Percentiles rank a stretch among this genome's conserved stretches.
Conservation (phyloP, 441 rosid genomes). For the Erodium texanum region DNA sequence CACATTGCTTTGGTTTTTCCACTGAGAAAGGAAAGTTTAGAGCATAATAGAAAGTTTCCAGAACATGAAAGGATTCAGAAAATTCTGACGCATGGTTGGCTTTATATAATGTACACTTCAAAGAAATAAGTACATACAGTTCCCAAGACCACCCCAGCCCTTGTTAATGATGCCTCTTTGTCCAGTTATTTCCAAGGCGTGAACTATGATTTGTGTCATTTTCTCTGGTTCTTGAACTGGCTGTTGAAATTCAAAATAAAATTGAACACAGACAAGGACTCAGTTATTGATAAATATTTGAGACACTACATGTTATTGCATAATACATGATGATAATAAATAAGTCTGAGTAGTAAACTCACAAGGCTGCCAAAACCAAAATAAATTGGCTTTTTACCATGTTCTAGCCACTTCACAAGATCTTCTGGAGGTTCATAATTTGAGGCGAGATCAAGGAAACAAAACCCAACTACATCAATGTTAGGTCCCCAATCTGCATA, state of each 20-base stretch:
- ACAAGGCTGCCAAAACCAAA: slow-evolving; percentile 56
- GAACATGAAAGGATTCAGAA: too few relatives aligned
- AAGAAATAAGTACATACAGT: slow-evolving; percentile 25
- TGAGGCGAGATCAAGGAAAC: slow-evolving; percentile 51
- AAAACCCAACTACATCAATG: slow-evolving; percentile 45
- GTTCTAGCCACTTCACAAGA: slow-evolving; percentile 36
- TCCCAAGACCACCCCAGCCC: slow-evolving; percentile 62
- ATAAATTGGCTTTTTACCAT: slow-evolving; percentile 41
- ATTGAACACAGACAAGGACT: neutral
- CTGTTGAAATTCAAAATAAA: slow-evolving; percentile 22
- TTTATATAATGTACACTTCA: neutral
- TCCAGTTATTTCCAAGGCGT: slow-evolving; percentile 35
- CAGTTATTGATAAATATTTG: neutral
- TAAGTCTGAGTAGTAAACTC: slow-evolving; percentile 21
- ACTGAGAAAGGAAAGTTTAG: slow-evolving; percentile 25
- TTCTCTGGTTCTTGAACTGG: slow-evolving; percentile 44
- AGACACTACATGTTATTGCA: slow-evolving; percentile 1
- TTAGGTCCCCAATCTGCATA: slow-evolving; percentile 47
- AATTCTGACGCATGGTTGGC: too few relatives aligned
- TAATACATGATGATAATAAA: neutral
- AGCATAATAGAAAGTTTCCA: neutral
- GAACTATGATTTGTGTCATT: slow-evolving; percentile 45
- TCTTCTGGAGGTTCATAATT: slow-evolving; percentile 39
- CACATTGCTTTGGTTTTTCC: slow-evolving; percentile 29
- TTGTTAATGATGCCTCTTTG: slow-evolving; percentile 51